Base-by-base conservation (phyloP, 495 filamentous ascomycete species). In the Aspergillus nanangensis region DNA sequence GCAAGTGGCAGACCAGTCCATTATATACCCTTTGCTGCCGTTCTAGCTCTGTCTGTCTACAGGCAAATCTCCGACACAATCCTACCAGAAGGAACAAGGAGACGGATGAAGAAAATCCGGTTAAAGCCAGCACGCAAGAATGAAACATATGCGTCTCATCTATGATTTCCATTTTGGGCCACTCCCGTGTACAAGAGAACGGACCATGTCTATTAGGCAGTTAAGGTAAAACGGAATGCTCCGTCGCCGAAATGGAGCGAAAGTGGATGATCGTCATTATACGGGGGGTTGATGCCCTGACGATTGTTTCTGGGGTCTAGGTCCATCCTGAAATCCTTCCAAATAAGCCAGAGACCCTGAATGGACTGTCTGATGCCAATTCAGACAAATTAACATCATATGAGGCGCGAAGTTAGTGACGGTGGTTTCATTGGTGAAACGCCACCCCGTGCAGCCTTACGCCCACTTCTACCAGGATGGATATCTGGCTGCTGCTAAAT, bases 211-310 rank as follows among this genome's bases (percentile, higher is more conserved):
- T n/a, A n/a, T n/a, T n/a, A 29, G 7, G 11, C 22, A 25, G 33
- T 27, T 22, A 7, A 29, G 22, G 40, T 33, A 14, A 41, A 34
- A 48, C 37, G 46, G 45, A 42, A 18, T 34, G 40, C 34, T 48
- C 53, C 46, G 49, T 56, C 24, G 7, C 50, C 29, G 46, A 52
- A 56, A 41, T 7, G 53, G 49, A 13, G 15, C 42, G 21, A 33
- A 34, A 31, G 23, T 24, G 34, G 42, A 33, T 45, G 49, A 56
- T 52, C 53, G 11, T 44, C 45, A 49, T 52, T 41, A 42, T 19
- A 18, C 22, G 1, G 37, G 18, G 18, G 37, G 25, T 29, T 5
- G 25, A 29, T 5, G 5, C 11, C 11, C 11, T 5, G 11, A 29
- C 11, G 11, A 29, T 29, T 29, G 5, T 29, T 29, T 29, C 25